Evolutionary conservation across 2,329 filamentous ascomycete species (phyloP).

Genomic region (Didymella glomerata): DNA sequence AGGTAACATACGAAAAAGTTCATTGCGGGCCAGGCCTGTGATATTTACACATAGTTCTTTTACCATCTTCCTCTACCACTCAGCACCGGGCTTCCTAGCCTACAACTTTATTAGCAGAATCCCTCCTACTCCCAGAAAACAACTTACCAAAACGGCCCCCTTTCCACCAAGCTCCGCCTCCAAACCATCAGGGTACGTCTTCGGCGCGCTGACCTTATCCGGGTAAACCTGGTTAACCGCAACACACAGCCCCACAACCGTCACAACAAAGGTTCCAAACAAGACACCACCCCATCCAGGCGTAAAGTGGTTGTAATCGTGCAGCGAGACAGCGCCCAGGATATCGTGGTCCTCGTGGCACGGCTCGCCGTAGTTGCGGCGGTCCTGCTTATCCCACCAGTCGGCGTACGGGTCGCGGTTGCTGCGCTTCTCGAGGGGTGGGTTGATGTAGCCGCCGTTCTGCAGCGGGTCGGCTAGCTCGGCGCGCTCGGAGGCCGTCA

Average conservation of each 20-base stretch:
- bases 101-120: slow-evolving; percentile 20
- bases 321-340: slow-evolving; percentile 85
- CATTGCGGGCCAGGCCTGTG: not conserved
- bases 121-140: no score
- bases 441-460: slow-evolving; percentile 88
- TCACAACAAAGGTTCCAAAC: slow-evolving; percentile 55
- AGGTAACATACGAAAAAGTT: not conserved
- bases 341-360: slow-evolving; percentile 97
- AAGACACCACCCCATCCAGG: slow-evolving; percentile 74
- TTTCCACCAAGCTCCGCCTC: slow-evolving; percentile 60
- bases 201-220: slow-evolving; percentile 56
- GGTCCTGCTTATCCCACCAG: slow-evolving; percentile 98
- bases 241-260: slow-evolving; percentile 52
- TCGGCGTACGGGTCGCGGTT: slow-evolving; percentile 91
- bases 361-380: slow-evolving; percentile 95
- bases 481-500: slow-evolving; percentile 46
- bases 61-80: slow-evolving; percentile 24
- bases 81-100: slow-evolving; percentile 37
- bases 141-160: slow-evolving; percentile 52
- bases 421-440: slow-evolving; percentile 81
- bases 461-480: slow-evolving; percentile 67
- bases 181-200: slow-evolving; percentile 58
- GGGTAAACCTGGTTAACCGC: slow-evolving; percentile 55
- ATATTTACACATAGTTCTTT: not conserved
- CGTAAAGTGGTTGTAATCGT: slow-evolving; percentile 86